Percentiles rank a stretch among this genome's conserved stretches.
These are phyloP conservation scores for Phaffia australis DNA, from an alignment of 768 basidiomycete species.

Conservation along the genomic window DNA sequence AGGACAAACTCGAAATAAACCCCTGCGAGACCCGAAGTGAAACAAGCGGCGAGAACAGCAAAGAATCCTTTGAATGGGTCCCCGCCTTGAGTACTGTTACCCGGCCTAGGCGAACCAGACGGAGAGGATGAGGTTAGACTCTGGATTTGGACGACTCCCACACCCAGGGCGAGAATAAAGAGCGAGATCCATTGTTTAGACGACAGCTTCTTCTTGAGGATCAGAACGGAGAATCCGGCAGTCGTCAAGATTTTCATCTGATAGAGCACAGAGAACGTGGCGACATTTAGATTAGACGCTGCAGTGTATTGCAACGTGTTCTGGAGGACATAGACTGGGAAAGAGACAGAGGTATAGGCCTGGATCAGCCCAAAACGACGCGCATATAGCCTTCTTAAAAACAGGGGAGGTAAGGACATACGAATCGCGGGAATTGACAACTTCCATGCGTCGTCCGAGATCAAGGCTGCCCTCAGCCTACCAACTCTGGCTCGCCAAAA, in stretches of 20 bases:
- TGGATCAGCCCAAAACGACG: background rate
- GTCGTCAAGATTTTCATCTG: slow-evolving; percentile 97
- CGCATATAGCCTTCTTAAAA: background rate
- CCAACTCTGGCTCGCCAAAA: slow-evolving; percentile 43
- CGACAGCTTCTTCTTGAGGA: slow-evolving; percentile 64
- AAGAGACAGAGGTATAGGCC: background rate
- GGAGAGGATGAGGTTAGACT: background rate
- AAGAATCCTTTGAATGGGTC: slow-evolving; percentile 16
- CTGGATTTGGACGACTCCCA: slow-evolving; percentile 85
- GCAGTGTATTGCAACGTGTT: slow-evolving; percentile 93
- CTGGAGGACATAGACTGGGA: slow-evolving; percentile 54
- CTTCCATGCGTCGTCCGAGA: slow-evolving; percentile 91
- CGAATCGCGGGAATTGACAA: slow-evolving; percentile 88
- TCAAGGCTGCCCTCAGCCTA: slow-evolving; percentile 55
- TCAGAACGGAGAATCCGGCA: slow-evolving; percentile 73
- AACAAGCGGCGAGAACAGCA: slow-evolving; percentile 10
- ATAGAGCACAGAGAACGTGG: slow-evolving; percentile 91
- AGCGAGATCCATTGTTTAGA: slow-evolving; percentile 73
- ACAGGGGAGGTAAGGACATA: slow-evolving; percentile 42
- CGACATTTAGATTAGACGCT: slow-evolving; percentile 80
- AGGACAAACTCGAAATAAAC: slow-evolving; percentile 14
- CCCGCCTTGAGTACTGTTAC: background rate
- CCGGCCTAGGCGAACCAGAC: too few relatives aligned
- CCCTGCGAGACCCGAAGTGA: slow-evolving; percentile 5
- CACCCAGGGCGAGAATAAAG: slow-evolving; percentile 72